Evolutionary conservation across 257 asterid species (phyloP).

Genomic region (Gentiana dahurica): DNA sequence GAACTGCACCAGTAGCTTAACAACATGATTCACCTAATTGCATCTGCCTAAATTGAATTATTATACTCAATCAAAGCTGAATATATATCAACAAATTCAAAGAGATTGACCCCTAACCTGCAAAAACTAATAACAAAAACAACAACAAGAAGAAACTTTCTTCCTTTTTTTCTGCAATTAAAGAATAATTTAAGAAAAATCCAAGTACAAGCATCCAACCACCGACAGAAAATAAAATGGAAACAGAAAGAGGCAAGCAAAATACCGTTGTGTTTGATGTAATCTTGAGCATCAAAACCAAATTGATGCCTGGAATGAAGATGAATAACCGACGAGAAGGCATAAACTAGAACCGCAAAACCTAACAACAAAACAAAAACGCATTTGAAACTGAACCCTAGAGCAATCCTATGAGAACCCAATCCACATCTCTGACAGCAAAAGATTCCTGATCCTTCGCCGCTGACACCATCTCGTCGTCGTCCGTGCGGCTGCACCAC

Average conservation of each 20-base stretch:
- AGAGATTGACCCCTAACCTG: no score
- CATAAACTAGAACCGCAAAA: slow-evolving; percentile 43
- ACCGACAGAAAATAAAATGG: background rate
- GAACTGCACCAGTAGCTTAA: no score
- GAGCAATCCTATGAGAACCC: slow-evolving; percentile 21
- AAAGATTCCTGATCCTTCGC: slow-evolving; percentile 32
- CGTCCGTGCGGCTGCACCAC: slow-evolving; percentile 32
- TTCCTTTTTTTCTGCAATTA: no score
- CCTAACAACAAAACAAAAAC: slow-evolving; percentile 38
- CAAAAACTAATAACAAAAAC: no score
- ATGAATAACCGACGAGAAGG: slow-evolving; percentile 49
- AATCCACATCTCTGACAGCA: slow-evolving; percentile 38
- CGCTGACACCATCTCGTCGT: background rate
- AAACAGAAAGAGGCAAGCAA: background rate
- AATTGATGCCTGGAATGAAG: slow-evolving; percentile 12
- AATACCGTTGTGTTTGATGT: slow-evolving; percentile 45
- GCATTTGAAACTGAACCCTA: slow-evolving; percentile 42
- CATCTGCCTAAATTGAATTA: no score
- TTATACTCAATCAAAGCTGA: no score
- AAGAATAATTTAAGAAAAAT: no score
- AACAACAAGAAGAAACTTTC: no score
- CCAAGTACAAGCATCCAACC: background rate
- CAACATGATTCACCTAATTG: no score
- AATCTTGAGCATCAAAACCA: slow-evolving; percentile 53
- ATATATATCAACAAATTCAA: no score